phyloP scores from a whole-genome alignment of 1,284 basidiomycete genomes.

The Coniferiporia sulphurascens region DNA sequence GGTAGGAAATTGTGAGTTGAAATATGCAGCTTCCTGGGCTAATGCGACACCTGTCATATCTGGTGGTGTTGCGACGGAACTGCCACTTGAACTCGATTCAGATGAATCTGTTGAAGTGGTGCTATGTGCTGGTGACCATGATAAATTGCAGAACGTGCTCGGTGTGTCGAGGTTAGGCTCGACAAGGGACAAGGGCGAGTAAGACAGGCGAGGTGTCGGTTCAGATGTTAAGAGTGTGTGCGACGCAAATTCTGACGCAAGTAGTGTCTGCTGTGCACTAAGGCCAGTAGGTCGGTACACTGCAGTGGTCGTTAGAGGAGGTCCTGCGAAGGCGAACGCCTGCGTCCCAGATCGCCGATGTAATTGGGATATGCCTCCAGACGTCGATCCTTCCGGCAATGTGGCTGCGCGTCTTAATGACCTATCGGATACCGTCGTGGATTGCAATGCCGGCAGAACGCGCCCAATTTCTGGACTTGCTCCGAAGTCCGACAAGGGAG shows the following conservation, averaged over 20 bases:
- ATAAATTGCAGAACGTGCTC: not conserved
- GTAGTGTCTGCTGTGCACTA: not conserved
- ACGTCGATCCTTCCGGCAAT: slow-evolving; percentile 9
- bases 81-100: not conserved
- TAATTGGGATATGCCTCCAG: not conserved
- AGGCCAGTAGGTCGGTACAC: not conserved
- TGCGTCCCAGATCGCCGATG: slow-evolving; percentile 1
- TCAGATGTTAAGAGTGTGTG: not conserved
- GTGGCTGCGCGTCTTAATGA: slow-evolving; percentile 13
- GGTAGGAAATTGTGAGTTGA: not conserved
- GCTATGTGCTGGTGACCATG: slow-evolving; percentile 9
- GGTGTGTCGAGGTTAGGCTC: slow-evolving; percentile 10
- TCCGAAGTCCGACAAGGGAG: slow-evolving; percentile 16
- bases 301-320: not conserved
- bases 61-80: slow-evolving; percentile 2
- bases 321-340: slow-evolving; percentile 10
- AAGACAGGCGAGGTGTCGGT: slow-evolving; percentile 8
- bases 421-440: not conserved
- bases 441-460: not conserved
- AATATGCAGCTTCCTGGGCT: not conserved
- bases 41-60: not conserved
- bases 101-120: not conserved
- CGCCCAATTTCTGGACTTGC: slow-evolving; percentile 14
- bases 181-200: slow-evolving; percentile 3
- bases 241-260: not conserved